Evolutionary conservation across 2,329 filamentous ascomycete genomes (phyloP), one percentile per base, ranked within the genome.

Genomic region (Ophiostoma sp.): DNA sequence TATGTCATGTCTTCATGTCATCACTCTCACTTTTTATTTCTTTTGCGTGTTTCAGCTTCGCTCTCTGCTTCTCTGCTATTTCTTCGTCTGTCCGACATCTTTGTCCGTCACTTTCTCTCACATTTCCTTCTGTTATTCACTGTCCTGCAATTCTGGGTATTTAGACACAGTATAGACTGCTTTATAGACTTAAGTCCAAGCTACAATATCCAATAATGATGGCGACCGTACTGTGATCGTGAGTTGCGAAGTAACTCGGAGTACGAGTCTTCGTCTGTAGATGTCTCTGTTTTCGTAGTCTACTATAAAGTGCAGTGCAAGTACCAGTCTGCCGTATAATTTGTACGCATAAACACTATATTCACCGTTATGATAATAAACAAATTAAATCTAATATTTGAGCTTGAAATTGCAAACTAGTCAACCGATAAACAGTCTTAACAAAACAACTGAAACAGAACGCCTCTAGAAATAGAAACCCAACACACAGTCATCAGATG

Each of bases 81-180:
- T 7, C 23, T 15, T 41, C 39, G 4, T 48, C 17, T 44, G 17
- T 48, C 36, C 44, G 2, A 57, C 7, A n/a, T 13, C 1, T 57
- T 27, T 57, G 23, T 27, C n/a, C 15, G 7, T 20, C 6, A 54
- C 52, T 31, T 27, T 57, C 52, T 27, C 17, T 57, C 23, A 57
- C 27, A 52, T 57, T 57, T 57, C 52, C 52, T 57, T 57, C 4
- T 57, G n/a, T 57, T 57, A n/a, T 27, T 17, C 11, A 57, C 52
- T 57, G 52, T 57, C 52, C 52, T 15, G 52, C 52, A 27, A 57
- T 57, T 15, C 52, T 57, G 52, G 52, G n/a, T 57, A 57, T 57
- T 27, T 57, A 57, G 52, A 57, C 23, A 57, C 52, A 57, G 52
- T 57, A 57, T 57, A 57, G 52, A 57, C 52, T 57, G 52, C 52